Base-by-base conservation (phyloP, 345 rosid species). In the Isatis tinctoria region DNA sequence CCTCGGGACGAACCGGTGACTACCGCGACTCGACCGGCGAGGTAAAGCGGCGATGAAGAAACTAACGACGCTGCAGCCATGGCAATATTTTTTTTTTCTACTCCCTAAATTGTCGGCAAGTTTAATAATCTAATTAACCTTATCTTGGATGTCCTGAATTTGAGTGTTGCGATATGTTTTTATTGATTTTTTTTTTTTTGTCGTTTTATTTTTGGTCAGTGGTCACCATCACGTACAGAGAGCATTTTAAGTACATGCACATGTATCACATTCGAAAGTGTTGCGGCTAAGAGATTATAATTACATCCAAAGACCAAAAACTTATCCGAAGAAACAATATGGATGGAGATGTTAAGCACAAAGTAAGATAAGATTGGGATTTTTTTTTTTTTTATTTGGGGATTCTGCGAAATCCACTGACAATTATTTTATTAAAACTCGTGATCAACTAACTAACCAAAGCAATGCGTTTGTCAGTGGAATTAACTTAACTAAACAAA, bases 291-390 rank as follows among this genome's bases (percentile, higher is more conserved):
- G 35, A 33, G 36, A 33, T n/a, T n/a, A n/a, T n/a, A n/a, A n/a
- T n/a, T n/a, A n/a, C n/a, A n/a, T n/a, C n/a, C 51, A 40, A 28
- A 43, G 73, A n/a, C n/a, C n/a, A n/a, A n/a, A n/a, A n/a, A n/a
- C n/a, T n/a, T n/a, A n/a, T n/a, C n/a, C n/a, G n/a, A n/a, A n/a
- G n/a, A n/a, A n/a, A n/a, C n/a, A n/a, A n/a, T n/a, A n/a, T n/a
- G n/a, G n/a, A 45, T 69, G 37, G 60, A n/a, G 12, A 8, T 56
- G 24, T 59, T 59, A 14, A 59, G 17, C 13, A 7, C 2, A 57
- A 69, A 43, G 32, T 4, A 69, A 16, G 67, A 70, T 70, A 70
- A 44, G 35, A 70, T 70, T 24, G 43, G 24, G 57, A 41, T 41
- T n/a, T 43, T n/a, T n/a, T n/a, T 0, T 7, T 54, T 51, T 20